Percentiles rank a stretch among this genome's conserved stretches.
phyloP scores from a whole-genome alignment of 1,284 basidiomycete genomes.

The Mycosarcoma mackinlayi region DNA sequence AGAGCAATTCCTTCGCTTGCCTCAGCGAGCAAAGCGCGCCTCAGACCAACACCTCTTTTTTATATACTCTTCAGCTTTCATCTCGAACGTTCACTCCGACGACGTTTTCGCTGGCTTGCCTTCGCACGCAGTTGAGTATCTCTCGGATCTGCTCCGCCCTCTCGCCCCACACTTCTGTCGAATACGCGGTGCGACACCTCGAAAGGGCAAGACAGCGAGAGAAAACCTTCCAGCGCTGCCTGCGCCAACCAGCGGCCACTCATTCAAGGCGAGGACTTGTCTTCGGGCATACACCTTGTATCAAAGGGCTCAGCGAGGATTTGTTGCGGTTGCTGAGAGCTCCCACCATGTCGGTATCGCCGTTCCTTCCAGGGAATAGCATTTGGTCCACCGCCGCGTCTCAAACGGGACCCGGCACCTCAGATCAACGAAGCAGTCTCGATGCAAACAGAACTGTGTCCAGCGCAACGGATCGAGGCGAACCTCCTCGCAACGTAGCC shows the following conservation, averaged over 20 bases:
- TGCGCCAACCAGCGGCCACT: no score
- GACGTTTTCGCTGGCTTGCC: conserved; percentile 1
- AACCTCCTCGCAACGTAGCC: conserved; percentile 19
- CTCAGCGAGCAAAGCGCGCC: no score
- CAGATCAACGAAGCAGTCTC: conserved; percentile 5
- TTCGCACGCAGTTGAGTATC: background rate
- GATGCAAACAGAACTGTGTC: conserved; percentile 2
- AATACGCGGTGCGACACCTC: no score
- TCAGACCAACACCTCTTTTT: background rate
- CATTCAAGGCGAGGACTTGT: no score
- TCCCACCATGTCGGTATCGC: conserved; percentile 39
- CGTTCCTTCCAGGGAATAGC: conserved; percentile 43
- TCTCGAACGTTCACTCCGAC: background rate
- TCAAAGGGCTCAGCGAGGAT: no score
- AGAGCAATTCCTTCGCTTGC: background rate
- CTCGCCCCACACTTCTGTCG: no score
- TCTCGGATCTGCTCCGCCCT: conserved; percentile 6
- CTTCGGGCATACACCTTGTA: no score
- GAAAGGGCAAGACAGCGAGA: no score
- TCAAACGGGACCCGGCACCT: conserved; percentile 7
- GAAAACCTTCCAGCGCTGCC: no score
- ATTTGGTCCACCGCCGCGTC: conserved; percentile 40
- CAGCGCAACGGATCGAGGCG: conserved; percentile 14
- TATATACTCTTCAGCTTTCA: no score
- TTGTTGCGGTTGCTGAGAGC: no score